Percentiles rank a stretch among this genome's conserved stretches.
Conservation (phyloP, 2,329 filamentous ascomycete genomes). For the Nemania bipapillata region DNA sequence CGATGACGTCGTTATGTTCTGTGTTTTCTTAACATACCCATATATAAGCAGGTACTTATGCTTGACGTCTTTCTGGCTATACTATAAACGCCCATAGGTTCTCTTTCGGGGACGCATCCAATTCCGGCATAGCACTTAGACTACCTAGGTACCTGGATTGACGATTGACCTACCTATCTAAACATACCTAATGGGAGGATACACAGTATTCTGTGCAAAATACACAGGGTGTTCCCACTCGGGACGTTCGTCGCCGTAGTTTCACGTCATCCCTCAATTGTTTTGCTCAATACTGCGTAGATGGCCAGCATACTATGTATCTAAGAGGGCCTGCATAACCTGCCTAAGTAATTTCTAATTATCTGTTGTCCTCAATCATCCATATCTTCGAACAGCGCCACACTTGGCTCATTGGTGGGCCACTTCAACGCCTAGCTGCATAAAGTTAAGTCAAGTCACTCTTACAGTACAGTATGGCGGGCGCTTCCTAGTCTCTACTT, state of each 20-base stretch:
- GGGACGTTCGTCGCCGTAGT: constrained; percentile 5
- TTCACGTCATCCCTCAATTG: constrained; percentile 4
- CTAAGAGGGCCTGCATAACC: background rate
- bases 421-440: constrained; percentile 13
- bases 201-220: background rate
- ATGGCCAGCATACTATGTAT: background rate
- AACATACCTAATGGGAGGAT: background rate
- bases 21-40: background rate
- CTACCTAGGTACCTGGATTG: too few relatives aligned
- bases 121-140: too few relatives aligned
- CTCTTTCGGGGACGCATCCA: too few relatives aligned
- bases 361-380: background rate
- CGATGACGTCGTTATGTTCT: constrained; percentile 21
- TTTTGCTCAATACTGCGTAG: background rate
- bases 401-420: background rate
- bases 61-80: background rate
- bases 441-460: background rate
- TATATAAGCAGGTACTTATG: background rate
- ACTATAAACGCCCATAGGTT: background rate
- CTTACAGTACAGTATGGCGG: too few relatives aligned
- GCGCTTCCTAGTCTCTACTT: constrained; percentile 27
- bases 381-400: background rate
- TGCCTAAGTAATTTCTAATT: background rate
- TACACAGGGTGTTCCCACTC: background rate
- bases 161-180: too few relatives aligned